Percentiles rank a stretch among this genome's conserved stretches.
Conservation (phyloP, 768 basidiomycete genomes). For the Candolleomyces eurysporus region DNA sequence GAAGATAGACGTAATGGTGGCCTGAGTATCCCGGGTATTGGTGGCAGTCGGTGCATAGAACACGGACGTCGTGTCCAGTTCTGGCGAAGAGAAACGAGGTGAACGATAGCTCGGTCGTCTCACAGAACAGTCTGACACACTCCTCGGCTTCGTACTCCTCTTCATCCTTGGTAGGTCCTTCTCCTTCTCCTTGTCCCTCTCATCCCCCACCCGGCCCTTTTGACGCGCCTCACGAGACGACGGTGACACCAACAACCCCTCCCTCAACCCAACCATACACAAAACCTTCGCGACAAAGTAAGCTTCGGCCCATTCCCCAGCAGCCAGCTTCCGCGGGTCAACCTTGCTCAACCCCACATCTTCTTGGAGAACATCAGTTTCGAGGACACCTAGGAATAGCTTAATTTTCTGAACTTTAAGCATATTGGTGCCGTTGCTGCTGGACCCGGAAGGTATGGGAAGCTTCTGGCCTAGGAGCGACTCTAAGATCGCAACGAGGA, state of each 20-base stretch:
- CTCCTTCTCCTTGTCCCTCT: neutral
- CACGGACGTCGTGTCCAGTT: conserved; percentile 7
- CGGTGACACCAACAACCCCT: conserved; percentile 25
- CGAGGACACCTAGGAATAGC: conserved; percentile 71
- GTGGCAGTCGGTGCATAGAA: conserved; percentile 6
- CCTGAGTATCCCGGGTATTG: neutral
- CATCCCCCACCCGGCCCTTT: too few relatives aligned
- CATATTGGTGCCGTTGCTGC: conserved; percentile 15
- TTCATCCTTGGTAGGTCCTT: neutral
- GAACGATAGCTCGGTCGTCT: neutral
- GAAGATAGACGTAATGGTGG: neutral
- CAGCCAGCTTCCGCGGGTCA: conserved; percentile 63
- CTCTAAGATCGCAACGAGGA: conserved; percentile 71
- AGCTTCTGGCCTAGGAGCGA: conserved; percentile 55
- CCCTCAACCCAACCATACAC: conserved; percentile 62
- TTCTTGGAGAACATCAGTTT: conserved; percentile 56
- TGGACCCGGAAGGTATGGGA: conserved; percentile 36
- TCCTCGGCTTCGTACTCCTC: too few relatives aligned
- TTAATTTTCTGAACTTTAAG: conserved; percentile 65
- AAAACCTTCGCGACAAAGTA: conserved; percentile 63
- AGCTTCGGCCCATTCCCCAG: conserved; percentile 66
- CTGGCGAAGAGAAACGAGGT: conserved; percentile 2
- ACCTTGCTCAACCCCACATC: conserved; percentile 66
- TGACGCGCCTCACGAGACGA: too few relatives aligned
- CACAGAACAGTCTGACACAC: too few relatives aligned